phyloP scores from a whole-genome alignment of 805 yeast genomes.

The Nakazawaea ishiwadae region DNA sequence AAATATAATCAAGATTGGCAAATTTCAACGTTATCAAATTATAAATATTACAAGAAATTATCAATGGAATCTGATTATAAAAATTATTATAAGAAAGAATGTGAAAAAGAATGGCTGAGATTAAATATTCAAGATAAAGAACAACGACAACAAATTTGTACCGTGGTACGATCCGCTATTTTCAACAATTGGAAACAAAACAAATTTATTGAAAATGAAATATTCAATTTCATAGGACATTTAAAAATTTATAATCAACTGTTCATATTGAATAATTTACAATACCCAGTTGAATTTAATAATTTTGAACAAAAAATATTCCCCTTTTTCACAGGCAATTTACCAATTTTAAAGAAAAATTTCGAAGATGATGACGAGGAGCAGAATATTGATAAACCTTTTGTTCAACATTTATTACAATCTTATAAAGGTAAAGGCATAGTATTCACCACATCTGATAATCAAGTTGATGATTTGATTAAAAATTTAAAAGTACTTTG shows the following conservation, averaged over 20 bases:
- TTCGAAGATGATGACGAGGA: conserved; percentile 12
- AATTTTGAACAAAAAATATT: conserved; percentile 16
- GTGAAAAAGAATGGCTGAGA: conserved; percentile 16
- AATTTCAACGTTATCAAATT: not conserved
- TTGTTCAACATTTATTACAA: not conserved
- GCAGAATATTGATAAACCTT: not conserved
- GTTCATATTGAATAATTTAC: conserved; percentile 7
- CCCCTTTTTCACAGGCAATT: conserved; percentile 7
- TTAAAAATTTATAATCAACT: conserved; percentile 24
- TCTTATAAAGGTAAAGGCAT: conserved; percentile 32
- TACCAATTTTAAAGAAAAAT: conserved; percentile 14
- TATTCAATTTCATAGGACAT: conserved; percentile 17
- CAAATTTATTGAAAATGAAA: conserved; percentile 17
- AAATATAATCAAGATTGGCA: conserved; percentile 38
- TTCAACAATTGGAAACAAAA: conserved; percentile 8
- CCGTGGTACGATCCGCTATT: conserved; percentile 15
- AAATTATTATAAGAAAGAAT: conserved; percentile 21
- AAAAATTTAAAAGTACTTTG: conserved; percentile 18
- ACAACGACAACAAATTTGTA: conserved; percentile 6
- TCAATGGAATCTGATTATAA: conserved; percentile 1
- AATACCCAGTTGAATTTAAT: not conserved
- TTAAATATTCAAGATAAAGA: conserved; percentile 2
- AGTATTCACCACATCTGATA: conserved; percentile 45
- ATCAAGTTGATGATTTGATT: conserved; percentile 25
- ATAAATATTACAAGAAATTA: conserved; percentile 9